Evolutionary conservation across 2,329 filamentous ascomycete species (phyloP).

Genomic region (Pyrenophora tritici-repentis): DNA sequence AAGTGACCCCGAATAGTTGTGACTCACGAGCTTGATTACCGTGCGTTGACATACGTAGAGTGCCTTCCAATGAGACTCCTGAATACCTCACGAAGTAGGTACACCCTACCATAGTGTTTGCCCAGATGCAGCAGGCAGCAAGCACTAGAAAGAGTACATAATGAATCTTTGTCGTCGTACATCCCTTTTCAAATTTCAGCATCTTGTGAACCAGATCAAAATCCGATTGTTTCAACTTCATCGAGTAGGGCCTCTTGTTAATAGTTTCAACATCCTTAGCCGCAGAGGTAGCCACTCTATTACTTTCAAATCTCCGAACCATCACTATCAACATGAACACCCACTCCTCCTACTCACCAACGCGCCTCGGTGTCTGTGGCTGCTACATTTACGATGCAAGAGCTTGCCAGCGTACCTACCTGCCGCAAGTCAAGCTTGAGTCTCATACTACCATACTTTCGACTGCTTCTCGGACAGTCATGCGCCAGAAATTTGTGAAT

Average conservation of each 20-base stretch:
- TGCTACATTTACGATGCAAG: constrained; percentile 2
- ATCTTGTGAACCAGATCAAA: too few species aligned
- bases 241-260: too few species aligned
- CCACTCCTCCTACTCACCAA: too few species aligned
- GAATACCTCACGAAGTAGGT: too few species aligned
- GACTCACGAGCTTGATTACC: background rate
- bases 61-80: background rate
- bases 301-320: too few species aligned
- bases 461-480: constrained; percentile 3
- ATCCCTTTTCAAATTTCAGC: too few species aligned
- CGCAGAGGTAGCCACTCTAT: background rate
- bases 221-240: too few species aligned
- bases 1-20: background rate
- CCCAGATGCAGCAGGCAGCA: background rate
- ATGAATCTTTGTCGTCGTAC: too few species aligned
- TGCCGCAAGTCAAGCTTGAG: constrained; percentile 6
- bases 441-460: constrained; percentile 5
- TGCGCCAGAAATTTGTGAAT: constrained; percentile 7
- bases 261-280: too few species aligned
- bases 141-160: background rate
- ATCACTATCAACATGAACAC: too few species aligned
- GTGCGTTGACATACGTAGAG: background rate
- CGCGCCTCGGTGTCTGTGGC: background rate
- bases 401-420: background rate
- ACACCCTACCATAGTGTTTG: background rate